Conservation (phyloP, 2,329 filamentous ascomycete genomes). For the Botrytis tulipae region DNA sequence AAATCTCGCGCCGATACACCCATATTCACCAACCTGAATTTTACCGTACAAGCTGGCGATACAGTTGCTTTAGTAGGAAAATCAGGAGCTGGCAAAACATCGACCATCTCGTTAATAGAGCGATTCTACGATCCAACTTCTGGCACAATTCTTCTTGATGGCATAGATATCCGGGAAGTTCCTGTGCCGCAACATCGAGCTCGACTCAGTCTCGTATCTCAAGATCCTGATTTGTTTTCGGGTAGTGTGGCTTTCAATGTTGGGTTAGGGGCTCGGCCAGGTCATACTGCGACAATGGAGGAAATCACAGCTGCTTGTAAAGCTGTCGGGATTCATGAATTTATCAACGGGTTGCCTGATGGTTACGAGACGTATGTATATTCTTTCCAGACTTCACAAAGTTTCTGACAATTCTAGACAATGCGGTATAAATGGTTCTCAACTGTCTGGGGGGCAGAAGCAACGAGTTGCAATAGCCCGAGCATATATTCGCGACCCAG, state of each 20-base stretch:
- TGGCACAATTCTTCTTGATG: slow-evolving; percentile 38
- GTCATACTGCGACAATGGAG: slow-evolving; percentile 52
- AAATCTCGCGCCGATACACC: slow-evolving; percentile 57
- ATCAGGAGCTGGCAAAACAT: slow-evolving; percentile 66
- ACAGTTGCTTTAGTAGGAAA: slow-evolving; percentile 65
- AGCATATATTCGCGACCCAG: slow-evolving; percentile 68
- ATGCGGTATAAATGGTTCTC: slow-evolving; percentile 69
- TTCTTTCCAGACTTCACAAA: neutral
- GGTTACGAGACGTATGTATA: slow-evolving; percentile 70
- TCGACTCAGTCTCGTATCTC: slow-evolving; percentile 54
- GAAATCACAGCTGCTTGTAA: slow-evolving; percentile 67
- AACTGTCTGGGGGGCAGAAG: slow-evolving; percentile 75
- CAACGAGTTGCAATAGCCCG: slow-evolving; percentile 78
- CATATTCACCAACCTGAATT: slow-evolving; percentile 57
- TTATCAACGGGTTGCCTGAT: slow-evolving; percentile 59
- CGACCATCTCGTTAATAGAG: slow-evolving; percentile 57
- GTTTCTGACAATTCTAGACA: slow-evolving; percentile 37
- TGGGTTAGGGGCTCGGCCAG: slow-evolving; percentile 53
- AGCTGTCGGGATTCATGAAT: slow-evolving; percentile 68
- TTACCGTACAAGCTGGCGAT: slow-evolving; percentile 57
- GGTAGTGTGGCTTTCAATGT: slow-evolving; percentile 58
- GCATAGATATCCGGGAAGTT: slow-evolving; percentile 45
- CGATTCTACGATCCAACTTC: slow-evolving; percentile 48
- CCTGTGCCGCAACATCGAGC: slow-evolving; percentile 49
- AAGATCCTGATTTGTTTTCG: slow-evolving; percentile 56